Percentiles rank a stretch among this genome's conserved stretches.
Conservation (phyloP, 495 filamentous ascomycete species). For the Lentithecium fluviatile region DNA sequence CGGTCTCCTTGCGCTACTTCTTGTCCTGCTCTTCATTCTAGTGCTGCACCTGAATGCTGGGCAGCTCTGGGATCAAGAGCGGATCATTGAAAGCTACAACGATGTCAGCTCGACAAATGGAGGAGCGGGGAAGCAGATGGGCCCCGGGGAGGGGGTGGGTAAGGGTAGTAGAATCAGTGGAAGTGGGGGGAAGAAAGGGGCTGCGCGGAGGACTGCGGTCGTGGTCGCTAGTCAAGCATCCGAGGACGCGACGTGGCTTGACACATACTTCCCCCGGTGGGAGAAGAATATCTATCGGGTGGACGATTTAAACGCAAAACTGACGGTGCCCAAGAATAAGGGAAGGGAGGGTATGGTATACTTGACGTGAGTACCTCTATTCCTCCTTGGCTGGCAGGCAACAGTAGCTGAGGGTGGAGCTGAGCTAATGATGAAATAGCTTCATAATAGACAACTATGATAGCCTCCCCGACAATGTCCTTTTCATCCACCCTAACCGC, state of each 20-base stretch:
- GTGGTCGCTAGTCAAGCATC: conserved; percentile 30
- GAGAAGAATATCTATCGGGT: conserved; percentile 35
- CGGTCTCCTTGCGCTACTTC: conserved; percentile 17
- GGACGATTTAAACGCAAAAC: conserved; percentile 21
- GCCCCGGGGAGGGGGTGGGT: not conserved
- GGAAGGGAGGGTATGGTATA: conserved; percentile 37
- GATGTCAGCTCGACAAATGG: no score
- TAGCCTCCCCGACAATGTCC: conserved; percentile 29
- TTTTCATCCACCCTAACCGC: conserved; percentile 35
- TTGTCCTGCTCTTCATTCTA: conserved; percentile 21
- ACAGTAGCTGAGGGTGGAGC: not conserved
- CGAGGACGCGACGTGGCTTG: conserved; percentile 35
- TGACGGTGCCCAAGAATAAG: conserved; percentile 34
- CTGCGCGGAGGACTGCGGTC: conserved; percentile 18
- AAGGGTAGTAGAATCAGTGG: not conserved
- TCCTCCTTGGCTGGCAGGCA: not conserved
- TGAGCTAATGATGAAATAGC: conserved; percentile 9
- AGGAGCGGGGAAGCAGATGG: no score
- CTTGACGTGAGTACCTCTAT: conserved; percentile 24
- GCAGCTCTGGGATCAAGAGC: conserved; percentile 14
- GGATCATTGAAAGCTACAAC: no score
- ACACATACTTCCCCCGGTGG: conserved; percentile 34
- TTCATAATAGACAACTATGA: conserved; percentile 38
- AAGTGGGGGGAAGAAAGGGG: not conserved
- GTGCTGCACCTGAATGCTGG: conserved; percentile 24